These are phyloP conservation scores for Pseudocercospora cruenta DNA, from an alignment of 2,329 filamentous ascomycete species.

Conservation along the genomic window DNA sequence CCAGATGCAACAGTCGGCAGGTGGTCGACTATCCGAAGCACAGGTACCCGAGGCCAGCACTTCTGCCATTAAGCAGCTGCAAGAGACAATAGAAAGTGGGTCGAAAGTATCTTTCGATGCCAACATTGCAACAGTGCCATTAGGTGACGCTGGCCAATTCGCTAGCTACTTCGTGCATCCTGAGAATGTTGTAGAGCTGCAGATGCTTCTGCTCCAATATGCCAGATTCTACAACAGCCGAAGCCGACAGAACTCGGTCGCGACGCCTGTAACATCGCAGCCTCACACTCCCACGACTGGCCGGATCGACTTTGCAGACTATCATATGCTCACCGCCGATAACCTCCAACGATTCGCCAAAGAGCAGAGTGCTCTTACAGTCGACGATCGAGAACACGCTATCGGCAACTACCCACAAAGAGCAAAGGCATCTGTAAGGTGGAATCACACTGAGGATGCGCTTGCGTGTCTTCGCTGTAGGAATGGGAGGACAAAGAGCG, in stretches of 20 bases:
- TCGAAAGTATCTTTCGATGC: constrained; percentile 55
- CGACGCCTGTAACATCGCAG: constrained; percentile 27
- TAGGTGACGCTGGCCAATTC: constrained; percentile 50
- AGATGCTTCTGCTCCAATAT: constrained; percentile 56
- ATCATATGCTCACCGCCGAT: constrained; percentile 52
- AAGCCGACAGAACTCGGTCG: constrained; percentile 34
- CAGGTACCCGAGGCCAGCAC: constrained; percentile 24
- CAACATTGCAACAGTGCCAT: constrained; percentile 50
- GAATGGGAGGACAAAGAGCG: constrained; percentile 30
- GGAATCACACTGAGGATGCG: constrained; percentile 37
- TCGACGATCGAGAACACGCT: constrained; percentile 44
- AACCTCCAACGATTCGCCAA: constrained; percentile 51
- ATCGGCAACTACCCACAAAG: constrained; percentile 36
- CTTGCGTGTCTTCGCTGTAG: constrained; percentile 29
- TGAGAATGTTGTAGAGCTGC: constrained; percentile 58
- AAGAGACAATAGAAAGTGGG: constrained; percentile 43
- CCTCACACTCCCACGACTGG: constrained; percentile 28
- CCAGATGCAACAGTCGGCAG: constrained; percentile 30
- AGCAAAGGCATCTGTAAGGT: constrained; percentile 34
- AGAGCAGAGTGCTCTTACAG: constrained; percentile 49
- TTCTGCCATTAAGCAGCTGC: constrained; percentile 42
- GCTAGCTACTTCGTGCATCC: constrained; percentile 59
- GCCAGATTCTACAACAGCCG: constrained; percentile 45
- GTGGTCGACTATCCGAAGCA: constrained; percentile 16
- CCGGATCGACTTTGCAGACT: constrained; percentile 38